Evolutionary conservation across 371 early-diverging fungal genomes (phyloP).

Genomic region (Mortierella sp.): DNA sequence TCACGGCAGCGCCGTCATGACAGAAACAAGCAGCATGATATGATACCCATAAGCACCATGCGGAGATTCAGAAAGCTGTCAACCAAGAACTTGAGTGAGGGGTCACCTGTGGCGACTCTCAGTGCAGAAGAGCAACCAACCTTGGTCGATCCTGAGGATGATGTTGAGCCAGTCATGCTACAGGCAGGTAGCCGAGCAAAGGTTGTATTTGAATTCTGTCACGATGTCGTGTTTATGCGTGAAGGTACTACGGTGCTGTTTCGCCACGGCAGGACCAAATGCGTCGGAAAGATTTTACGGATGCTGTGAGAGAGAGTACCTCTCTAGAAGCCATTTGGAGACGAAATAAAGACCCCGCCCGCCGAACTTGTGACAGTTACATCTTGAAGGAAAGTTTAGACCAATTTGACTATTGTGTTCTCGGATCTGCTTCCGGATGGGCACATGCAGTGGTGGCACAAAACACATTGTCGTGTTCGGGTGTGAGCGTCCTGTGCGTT

Average conservation of each 20-base stretch:
- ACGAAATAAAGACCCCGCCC: no score
- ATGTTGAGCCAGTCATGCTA: slow-evolving; percentile 48
- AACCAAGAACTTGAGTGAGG: slow-evolving; percentile 6
- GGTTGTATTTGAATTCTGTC: slow-evolving; percentile 80
- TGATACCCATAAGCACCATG: slow-evolving; percentile 32
- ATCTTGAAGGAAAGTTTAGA: no score
- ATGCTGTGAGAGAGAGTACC: slow-evolving; percentile 27
- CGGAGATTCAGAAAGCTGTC: slow-evolving; percentile 18
- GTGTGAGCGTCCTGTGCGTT: no score
- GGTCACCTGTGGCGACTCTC: neutral
- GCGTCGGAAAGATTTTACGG: slow-evolving; percentile 82
- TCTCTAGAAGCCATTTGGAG: no score
- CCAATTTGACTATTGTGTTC: no score
- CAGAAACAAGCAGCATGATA: slow-evolving; percentile 5
- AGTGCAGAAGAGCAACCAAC: neutral
- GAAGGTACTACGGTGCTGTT: slow-evolving; percentile 79
- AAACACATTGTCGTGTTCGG: no score
- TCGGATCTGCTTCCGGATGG: no score
- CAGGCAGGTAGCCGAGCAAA: slow-evolving; percentile 73
- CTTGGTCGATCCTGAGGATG: slow-evolving; percentile 54
- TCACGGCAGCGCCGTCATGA: slow-evolving; percentile 10
- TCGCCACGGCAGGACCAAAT: slow-evolving; percentile 87
- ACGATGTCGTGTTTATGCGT: slow-evolving; percentile 83
- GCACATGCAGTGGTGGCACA: no score
- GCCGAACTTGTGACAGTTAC: no score